These are phyloP conservation scores for Tagetes patula DNA, from an alignment of 129 eudicot genomes.

Conservation along the genomic window DNA sequence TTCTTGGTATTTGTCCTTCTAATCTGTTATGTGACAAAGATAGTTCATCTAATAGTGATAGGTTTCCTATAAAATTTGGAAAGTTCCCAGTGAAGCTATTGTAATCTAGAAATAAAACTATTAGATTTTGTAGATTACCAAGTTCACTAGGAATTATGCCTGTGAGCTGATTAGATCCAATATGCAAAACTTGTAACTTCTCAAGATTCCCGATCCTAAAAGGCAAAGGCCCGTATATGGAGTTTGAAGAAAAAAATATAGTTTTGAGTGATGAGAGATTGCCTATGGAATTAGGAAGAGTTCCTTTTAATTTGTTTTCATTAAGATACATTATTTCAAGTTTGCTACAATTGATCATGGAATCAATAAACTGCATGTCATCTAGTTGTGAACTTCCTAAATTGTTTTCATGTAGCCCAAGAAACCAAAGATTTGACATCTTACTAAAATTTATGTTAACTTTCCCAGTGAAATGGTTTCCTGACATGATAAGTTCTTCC, in stretches of 20 bases:
- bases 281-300: conserved; percentile 34
- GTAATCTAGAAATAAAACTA: not conserved
- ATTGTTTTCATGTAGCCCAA: conserved; percentile 1
- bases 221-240: conserved; percentile 22
- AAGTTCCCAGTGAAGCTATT: conserved; percentile 38
- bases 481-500: not conserved
- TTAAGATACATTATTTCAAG: conserved; percentile 15
- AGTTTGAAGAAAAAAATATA: conserved; percentile 9
- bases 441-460: conserved; percentile 23
- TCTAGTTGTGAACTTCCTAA: conserved; percentile 37
- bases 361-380: conserved; percentile 38
- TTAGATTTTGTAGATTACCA: conserved; percentile 31
- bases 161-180: conserved; percentile 22
- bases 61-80: conserved; percentile 35
- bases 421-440: conserved; percentile 9
- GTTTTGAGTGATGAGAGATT: conserved; percentile 34
- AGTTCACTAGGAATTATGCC: conserved; percentile 41
- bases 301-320: conserved; percentile 32
- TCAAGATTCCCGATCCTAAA: conserved; percentile 30
- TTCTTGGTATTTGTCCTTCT: conserved; percentile 30
- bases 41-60: conserved; percentile 17
- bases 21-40: conserved; percentile 16
- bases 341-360: conserved; percentile 38
- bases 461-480: conserved; percentile 39
- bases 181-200: not conserved